A percentile compares a stretch with the other conserved stretches of the same genome.
These are phyloP conservation scores for Xylaria sp. DNA, from an alignment of 2,329 filamentous ascomycete genomes.

Conservation along the genomic window DNA sequence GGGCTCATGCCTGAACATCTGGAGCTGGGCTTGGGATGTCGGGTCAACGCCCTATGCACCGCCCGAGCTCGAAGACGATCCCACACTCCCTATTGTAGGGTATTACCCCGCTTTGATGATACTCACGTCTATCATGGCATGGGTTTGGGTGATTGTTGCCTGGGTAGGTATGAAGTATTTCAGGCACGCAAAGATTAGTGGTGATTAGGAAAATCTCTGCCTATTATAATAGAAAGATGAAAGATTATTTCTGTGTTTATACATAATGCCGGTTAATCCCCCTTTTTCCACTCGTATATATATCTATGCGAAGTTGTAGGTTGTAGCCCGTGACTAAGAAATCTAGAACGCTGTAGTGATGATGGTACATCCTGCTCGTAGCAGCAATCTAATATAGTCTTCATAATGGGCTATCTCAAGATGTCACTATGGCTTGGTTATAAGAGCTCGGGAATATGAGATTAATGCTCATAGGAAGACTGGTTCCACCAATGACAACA, in stretches of 20 bases:
- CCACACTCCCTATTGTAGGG: conserved; percentile 92
- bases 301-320: not conserved
- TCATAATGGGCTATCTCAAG: not conserved
- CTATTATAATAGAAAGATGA: not conserved
- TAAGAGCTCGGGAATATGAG: not conserved
- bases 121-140: conserved; percentile 93
- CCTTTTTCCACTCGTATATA: not conserved
- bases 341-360: not conserved
- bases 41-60: conserved; percentile 95
- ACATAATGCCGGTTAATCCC: not conserved
- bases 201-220: conserved; percentile 57
- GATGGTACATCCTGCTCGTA: not conserved
- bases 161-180: conserved; percentile 99
- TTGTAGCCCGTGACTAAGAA: not conserved
- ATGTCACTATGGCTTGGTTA: not conserved
- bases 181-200: conserved; percentile 89
- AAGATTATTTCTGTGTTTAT: not conserved
- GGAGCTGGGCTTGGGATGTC: conserved; percentile 99
- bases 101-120: conserved; percentile 97
- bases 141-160: conserved; percentile 97
- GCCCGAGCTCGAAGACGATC: conserved; percentile 93
- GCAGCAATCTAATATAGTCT: not conserved
- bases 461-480: not conserved
- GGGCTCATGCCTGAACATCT: conserved; percentile 93
- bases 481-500: too few species aligned